Evolutionary conservation across 768 basidiomycete species (phyloP).

Genomic region (Tubosaeta brunneosetosa): DNA sequence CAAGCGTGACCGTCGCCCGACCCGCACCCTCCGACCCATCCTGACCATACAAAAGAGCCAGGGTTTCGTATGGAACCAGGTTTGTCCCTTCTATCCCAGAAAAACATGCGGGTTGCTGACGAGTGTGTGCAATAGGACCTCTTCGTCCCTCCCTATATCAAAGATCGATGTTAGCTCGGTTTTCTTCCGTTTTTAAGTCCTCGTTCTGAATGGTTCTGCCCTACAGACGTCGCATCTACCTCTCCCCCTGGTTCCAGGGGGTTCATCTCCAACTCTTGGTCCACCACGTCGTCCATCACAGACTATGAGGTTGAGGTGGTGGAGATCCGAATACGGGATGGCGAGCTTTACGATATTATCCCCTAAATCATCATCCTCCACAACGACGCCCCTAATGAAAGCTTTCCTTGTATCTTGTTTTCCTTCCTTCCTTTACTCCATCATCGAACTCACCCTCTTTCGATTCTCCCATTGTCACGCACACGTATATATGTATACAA

Average conservation of each 20-base stretch:
- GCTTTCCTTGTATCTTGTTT: neutral
- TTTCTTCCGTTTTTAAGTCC: conserved; percentile 14
- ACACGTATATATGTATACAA: conserved; percentile 1
- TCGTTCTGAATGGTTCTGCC: conserved; percentile 2
- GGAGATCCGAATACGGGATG: conserved; percentile 79
- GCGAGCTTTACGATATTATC: conserved; percentile 73
- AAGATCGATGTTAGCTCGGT: conserved; percentile 73
- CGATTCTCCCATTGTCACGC: neutral
- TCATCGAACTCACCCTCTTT: conserved; percentile 11
- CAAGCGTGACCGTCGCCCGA: conserved; percentile 51
- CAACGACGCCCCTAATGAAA: conserved; percentile 3
- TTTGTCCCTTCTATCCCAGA: conserved; percentile 32
- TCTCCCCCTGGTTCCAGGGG: conserved; percentile 69
- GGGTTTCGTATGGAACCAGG: conserved; percentile 91
- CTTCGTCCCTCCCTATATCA: conserved; percentile 85
- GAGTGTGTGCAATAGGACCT: conserved; percentile 53
- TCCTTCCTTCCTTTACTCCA: neutral
- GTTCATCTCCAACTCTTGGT: conserved; percentile 63
- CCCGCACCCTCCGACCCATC: conserved; percentile 71
- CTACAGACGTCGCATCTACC: conserved; percentile 72
- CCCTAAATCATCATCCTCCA: conserved; percentile 34
- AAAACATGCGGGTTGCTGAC: neutral
- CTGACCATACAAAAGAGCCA: conserved; percentile 83
- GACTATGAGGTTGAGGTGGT: conserved; percentile 86
- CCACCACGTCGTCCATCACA: conserved; percentile 59